Percentiles rank a stretch among this genome's conserved stretches.
Evolutionary conservation across 768 basidiomycete genomes (phyloP).

Genomic region (Trametes cingulata): DNA sequence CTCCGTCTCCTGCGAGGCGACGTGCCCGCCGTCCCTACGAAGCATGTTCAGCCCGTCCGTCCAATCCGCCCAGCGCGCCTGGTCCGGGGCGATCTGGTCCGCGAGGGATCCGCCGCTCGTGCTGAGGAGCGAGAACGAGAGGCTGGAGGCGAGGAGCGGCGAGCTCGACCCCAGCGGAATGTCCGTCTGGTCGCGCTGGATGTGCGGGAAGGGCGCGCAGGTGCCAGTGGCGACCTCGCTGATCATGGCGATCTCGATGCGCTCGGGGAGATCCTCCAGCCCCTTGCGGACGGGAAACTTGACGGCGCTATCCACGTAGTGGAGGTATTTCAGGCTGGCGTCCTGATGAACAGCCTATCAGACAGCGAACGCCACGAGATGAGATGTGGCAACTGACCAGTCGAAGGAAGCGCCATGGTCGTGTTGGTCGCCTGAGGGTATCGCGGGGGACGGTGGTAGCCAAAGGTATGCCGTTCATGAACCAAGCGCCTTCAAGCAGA

Average conservation of each 20-base stretch:
- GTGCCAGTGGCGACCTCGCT: conserved; percentile 78
- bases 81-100: conserved; percentile 74
- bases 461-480: conserved; percentile 71
- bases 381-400: conserved; percentile 48
- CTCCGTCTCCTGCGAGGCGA: conserved; percentile 81
- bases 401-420: conserved; percentile 86
- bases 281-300: conserved; percentile 81
- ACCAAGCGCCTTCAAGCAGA: conserved; percentile 89
- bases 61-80: conserved; percentile 89
- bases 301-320: conserved; percentile 79
- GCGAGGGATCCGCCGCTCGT: conserved; percentile 73
- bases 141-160: conserved; percentile 58
- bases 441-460: conserved; percentile 47
- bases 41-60: conserved; percentile 92
- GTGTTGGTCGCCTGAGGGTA: conserved; percentile 53
- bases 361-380: conserved; percentile 1
- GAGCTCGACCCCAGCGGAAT: conserved; percentile 56
- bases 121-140: conserved; percentile 73
- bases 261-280: conserved; percentile 84
- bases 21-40: conserved; percentile 77
- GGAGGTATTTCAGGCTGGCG: conserved; percentile 74
- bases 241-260: conserved; percentile 78
- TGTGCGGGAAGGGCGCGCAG: conserved; percentile 66
- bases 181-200: conserved; percentile 40
- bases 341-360: conserved; percentile 50